Base-by-base conservation (phyloP, 2,329 filamentous ascomycete species). In the Cephalotrichum gorgonifer region DNA sequence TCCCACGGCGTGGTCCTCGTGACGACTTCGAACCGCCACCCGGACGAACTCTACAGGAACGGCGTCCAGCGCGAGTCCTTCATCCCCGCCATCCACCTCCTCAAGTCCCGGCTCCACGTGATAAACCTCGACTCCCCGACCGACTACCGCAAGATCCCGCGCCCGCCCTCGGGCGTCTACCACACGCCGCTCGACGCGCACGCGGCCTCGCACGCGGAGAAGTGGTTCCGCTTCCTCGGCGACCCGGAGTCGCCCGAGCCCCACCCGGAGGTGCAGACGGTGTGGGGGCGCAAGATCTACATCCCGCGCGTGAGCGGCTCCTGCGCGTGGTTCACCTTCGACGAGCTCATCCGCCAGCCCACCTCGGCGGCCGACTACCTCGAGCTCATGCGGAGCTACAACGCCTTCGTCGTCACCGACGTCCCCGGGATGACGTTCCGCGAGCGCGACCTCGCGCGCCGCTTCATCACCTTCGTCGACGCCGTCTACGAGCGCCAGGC, bases 381-480 rank as follows among this genome's bases (percentile, higher is more conserved):
- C 8, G 93, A 97, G 66, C 74, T 98, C 50, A 87, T 88, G 67
- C 79, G 88, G 50, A 84, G 84, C 56, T 98, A 97, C 65, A 85
- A 96, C 53, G 83, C 90, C 2, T 97, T 98, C 60, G 80, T 98
- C 54, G 79, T 98, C 9, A 95, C 89, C 0, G 86, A 90, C 47
- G 83, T 97, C 1, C 93, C 93, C 0, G 87, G 85, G 6, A 97
- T 98, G 93, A 93, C 85, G 38, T 79, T 88, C 55, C 80, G 81
- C 49, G 81, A 89, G 60, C 81, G 93, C 20, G 93, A 98, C 67
- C 75, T 95, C 35, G 93, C 93, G 0, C 74, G 93, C 12, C 78
- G 93, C 5, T 96, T 98, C 66, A 98, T 98, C 63, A 98, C 91
- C 0, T 96, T 98, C 58, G 88, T 98, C 55, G 93, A 98, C 63